Evolutionary conservation across 2,329 filamentous ascomycete genomes (phyloP), one percentile per base, ranked within the genome.

Genomic region (Arthrinium phaeospermum): DNA sequence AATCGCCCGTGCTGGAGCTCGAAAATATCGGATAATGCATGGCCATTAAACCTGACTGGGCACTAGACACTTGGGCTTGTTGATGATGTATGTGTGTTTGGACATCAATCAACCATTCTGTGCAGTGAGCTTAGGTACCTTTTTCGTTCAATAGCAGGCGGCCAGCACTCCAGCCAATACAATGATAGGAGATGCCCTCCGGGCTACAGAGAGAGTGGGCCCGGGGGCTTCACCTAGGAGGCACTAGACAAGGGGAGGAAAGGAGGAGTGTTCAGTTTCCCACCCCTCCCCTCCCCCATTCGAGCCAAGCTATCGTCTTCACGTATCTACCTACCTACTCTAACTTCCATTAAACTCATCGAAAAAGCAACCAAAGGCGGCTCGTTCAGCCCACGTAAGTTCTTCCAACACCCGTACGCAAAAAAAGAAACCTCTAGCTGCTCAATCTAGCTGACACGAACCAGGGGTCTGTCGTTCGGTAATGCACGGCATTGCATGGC

Each of bases 371-470:
- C 19, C 19, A 37, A 37, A 41, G 14, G 3, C 19, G 14, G 3
- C 19, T 4, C 10, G n/a, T 64, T 19, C 41, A 5, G 34, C 19
- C 41, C n/a, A 64, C 57, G 34, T 64, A n/a, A 3, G 34, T 57
- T 64, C 57, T 41, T 13, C 24, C 41, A 41, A 12, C 57, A 16
- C 30, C 16, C 16, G 14, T 19, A 61, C 30, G 30, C 53, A 37
- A 41, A 41, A 41, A 64, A 64, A 41, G 57, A 41, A 64, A 37
- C 22, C 34, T n/a, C 30, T 5, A 64, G 57, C 22, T 41, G 57
- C 10, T 64, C 57, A 41, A 64, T 64, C 57, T 41, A 64, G 10
- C 19, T 64, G 57, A 41, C 57, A 41, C 57, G 30, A 64, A 64
- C 57, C 5, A 41, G 57, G 57, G 57, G 30, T 19, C 6, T 41